A percentile compares a stretch with the other conserved stretches of the same genome.
These are phyloP conservation scores for Pichia sp. DNA, from an alignment of 1,139 yeast genomes.

Conservation along the genomic window DNA sequence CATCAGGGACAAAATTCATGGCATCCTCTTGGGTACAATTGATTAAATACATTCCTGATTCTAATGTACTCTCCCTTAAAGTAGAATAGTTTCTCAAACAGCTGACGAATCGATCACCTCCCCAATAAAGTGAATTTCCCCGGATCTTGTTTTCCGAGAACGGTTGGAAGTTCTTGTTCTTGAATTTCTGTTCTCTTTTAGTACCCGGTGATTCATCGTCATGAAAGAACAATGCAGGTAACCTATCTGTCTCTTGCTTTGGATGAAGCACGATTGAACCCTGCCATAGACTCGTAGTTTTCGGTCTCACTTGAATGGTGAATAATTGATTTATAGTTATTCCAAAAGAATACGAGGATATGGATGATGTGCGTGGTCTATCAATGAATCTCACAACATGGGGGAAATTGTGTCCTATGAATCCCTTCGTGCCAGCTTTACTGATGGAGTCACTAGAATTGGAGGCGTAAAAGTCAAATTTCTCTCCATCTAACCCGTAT, in stretches of 20 bases:
- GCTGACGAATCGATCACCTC: slow-evolving; percentile 71
- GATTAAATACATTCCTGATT: slow-evolving; percentile 63
- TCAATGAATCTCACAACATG: slow-evolving; percentile 30
- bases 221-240: slow-evolving; percentile 86
- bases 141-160: slow-evolving; percentile 48
- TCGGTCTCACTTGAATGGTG: slow-evolving; percentile 70
- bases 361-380: slow-evolving; percentile 45
- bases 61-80: slow-evolving; percentile 62
- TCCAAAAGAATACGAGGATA: slow-evolving; percentile 61
- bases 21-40: slow-evolving; percentile 79
- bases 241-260: slow-evolving; percentile 46
- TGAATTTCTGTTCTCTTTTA: slow-evolving; percentile 46
- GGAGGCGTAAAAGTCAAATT: slow-evolving; percentile 17
- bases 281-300: slow-evolving; percentile 80
- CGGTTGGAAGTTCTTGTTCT: slow-evolving; percentile 65
- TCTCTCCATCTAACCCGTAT: slow-evolving; percentile 27
- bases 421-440: neutral
- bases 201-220: slow-evolving; percentile 83
- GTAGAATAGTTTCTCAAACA: slow-evolving; percentile 48
- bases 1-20: slow-evolving; percentile 65
- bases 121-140: slow-evolving; percentile 63
- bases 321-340: slow-evolving; percentile 55
- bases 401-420: slow-evolving; percentile 13
- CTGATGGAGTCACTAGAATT: neutral
- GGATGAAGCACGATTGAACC: slow-evolving; percentile 76